A percentile compares a stretch with the other conserved stretches of the same genome.
These are phyloP conservation scores for Cadophora sp. DNA, from an alignment of 2,329 filamentous ascomycete genomes.

Conservation along the genomic window DNA sequence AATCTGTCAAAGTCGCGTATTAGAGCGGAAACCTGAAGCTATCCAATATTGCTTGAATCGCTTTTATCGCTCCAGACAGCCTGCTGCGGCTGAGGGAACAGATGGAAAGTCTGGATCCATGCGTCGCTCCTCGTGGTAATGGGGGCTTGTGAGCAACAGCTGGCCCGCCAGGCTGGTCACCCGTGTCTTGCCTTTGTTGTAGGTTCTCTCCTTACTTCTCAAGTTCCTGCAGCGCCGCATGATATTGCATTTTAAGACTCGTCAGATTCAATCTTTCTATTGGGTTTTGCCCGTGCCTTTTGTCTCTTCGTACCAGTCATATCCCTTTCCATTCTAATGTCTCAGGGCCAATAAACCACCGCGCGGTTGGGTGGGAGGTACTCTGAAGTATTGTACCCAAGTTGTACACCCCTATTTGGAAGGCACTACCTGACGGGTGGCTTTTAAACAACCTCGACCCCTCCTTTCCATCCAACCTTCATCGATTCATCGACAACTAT, in stretches of 20 bases:
- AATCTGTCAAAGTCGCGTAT: not conserved
- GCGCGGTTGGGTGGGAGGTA: constrained; percentile 6
- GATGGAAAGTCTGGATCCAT: not conserved
- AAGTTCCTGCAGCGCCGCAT: not conserved
- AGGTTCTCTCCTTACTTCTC: not conserved
- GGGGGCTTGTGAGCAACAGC: not conserved
- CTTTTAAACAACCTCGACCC: not conserved
- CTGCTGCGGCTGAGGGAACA: not conserved
- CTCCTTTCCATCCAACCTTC: constrained; percentile 3
- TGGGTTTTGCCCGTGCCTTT: not conserved
- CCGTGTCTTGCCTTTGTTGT: not conserved
- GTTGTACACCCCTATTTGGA: constrained; percentile 4
- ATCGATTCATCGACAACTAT: not conserved
- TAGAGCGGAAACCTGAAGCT: not conserved
- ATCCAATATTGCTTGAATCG: constrained; percentile 2
- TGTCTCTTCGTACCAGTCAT: not conserved
- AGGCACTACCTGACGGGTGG: not conserved
- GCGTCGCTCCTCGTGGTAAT: not conserved
- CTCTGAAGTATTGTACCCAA: not conserved
- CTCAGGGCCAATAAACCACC: constrained; percentile 12
- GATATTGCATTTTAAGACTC: not conserved
- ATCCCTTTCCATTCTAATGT: constrained; percentile 10
- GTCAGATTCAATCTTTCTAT: not conserved
- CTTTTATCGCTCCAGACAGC: not conserved
- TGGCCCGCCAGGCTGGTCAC: not conserved